Base-by-base conservation (phyloP, 768 basidiomycete genomes). In the Sistotremastrum suecicum region DNA sequence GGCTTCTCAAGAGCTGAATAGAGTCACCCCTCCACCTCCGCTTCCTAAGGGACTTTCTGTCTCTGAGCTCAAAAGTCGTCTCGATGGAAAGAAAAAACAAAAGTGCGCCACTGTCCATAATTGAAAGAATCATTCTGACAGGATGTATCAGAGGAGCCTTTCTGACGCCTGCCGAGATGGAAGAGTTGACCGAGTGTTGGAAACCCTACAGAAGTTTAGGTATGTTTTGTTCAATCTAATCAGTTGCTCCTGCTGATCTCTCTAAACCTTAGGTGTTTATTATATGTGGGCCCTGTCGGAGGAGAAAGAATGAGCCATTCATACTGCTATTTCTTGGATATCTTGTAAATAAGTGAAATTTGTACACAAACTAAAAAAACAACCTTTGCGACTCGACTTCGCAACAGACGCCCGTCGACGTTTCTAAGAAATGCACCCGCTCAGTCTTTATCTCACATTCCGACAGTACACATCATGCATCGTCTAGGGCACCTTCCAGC, bases 211-310 rank as follows among this genome's bases (percentile, higher is more conserved):
- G 87, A 53, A 86, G 83, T 54, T 50, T 91, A 32, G 88, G 83
- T 82, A 53, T 48, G 74, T 60, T 6, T 4, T 5, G 5, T 33
- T 34, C 45, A 7, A 7, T 4, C 37, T 37, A 32, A 31, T 38
- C 44, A 3, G 34, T 41, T 45, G 30, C 39, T 11, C 5, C 32
- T 47, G 7, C 32, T 51, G 28, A 37, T 38, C 34, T 33, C 47
- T 40, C 45, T 48, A 11, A 43, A 43, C 39, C 39, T 39, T 32
- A 83, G 81, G 74, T 43, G 81, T 85, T 28, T 88, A 82, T 61
- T 88, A 85, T 62, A 89, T 88, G 84, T 91, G 87, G 87, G 74
- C 81, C 2, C 66, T 87, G 46, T 74, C 77, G 6, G 74, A 77
- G 48, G 58, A 61, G 10, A 30, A 11, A 42, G 10, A n/a, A 30